phyloP scores from a whole-genome alignment of 805 yeast genomes.

The Barnettozyma sp. region DNA sequence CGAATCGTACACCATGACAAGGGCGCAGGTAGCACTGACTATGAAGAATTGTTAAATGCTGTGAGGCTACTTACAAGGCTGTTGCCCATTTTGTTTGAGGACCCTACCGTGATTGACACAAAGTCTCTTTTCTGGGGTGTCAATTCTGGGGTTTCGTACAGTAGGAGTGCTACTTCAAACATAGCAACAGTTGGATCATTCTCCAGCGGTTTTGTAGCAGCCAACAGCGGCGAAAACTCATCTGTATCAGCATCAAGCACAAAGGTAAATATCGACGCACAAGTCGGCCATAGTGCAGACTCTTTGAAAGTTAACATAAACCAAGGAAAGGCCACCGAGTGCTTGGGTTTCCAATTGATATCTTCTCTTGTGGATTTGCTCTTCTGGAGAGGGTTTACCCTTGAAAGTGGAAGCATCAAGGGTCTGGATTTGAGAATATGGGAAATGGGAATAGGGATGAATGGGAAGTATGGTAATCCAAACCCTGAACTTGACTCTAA shows the following conservation, averaged over 20 bases:
- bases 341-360: conserved; percentile 33
- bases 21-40: neutral
- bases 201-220: conserved; percentile 22
- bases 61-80: conserved; percentile 57
- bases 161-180: conserved; percentile 10
- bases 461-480: conserved; percentile 28
- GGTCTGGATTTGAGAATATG: conserved; percentile 44
- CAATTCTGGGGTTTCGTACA: conserved; percentile 1
- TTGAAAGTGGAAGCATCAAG: conserved; percentile 22
- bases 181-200: conserved; percentile 25
- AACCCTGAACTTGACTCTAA: conserved; percentile 47
- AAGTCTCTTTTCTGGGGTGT: conserved; percentile 6
- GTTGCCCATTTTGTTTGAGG: conserved; percentile 63
- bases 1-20: conserved; percentile 23
- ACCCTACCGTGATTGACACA: conserved; percentile 2
- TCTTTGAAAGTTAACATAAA: conserved; percentile 18
- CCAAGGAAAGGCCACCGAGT: conserved; percentile 5
- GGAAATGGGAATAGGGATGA: conserved; percentile 72
- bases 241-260: conserved; percentile 15
- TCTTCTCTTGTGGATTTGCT: conserved; percentile 38
- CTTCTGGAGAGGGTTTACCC: conserved; percentile 52
- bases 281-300: conserved; percentile 9
- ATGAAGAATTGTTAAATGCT: conserved; percentile 43
- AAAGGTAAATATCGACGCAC: conserved; percentile 17
- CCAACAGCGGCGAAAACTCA: conserved; percentile 3